Evolutionary conservation across 1,284 basidiomycete genomes (phyloP).

Genomic region (Phaffia rhodozyma): DNA sequence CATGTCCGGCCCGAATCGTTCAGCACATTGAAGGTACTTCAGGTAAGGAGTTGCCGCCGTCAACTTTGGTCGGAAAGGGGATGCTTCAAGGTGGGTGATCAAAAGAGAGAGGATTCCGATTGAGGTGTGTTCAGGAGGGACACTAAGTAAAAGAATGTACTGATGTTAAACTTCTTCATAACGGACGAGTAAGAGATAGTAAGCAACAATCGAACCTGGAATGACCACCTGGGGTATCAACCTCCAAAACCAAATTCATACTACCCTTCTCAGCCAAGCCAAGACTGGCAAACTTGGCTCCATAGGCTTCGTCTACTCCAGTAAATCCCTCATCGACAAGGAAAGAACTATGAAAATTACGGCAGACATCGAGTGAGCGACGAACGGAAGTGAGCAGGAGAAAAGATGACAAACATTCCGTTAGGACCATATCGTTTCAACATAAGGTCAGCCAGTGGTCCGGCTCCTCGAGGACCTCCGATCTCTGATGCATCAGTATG

Average conservation of each 20-base stretch:
- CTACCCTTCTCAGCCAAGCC: constrained; percentile 27
- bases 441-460: constrained; percentile 28
- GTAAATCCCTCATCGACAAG: constrained; percentile 40
- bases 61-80: constrained; percentile 29
- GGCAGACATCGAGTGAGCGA: not conserved
- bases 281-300: constrained; percentile 32
- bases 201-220: constrained; percentile 10
- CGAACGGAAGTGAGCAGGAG: no score
- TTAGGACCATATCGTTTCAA: constrained; percentile 34
- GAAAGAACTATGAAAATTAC: constrained; percentile 23
- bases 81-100: constrained; percentile 30
- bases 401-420: not conserved
- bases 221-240: constrained; percentile 22
- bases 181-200: constrained; percentile 15
- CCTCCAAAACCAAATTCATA: constrained; percentile 19
- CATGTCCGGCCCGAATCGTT: constrained; percentile 37
- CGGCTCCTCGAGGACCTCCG: constrained; percentile 33
- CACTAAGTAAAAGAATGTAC: constrained; percentile 28
- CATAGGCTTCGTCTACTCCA: constrained; percentile 30
- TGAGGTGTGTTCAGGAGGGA: constrained; percentile 33
- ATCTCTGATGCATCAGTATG: constrained; percentile 31
- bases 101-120: constrained; percentile 35
- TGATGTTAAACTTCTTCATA: constrained; percentile 26
- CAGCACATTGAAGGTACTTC: constrained; percentile 38
- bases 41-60: constrained; percentile 34